Conservation (phyloP, 495 filamentous ascomycete genomes). For the Penicillium simplicissimum region DNA sequence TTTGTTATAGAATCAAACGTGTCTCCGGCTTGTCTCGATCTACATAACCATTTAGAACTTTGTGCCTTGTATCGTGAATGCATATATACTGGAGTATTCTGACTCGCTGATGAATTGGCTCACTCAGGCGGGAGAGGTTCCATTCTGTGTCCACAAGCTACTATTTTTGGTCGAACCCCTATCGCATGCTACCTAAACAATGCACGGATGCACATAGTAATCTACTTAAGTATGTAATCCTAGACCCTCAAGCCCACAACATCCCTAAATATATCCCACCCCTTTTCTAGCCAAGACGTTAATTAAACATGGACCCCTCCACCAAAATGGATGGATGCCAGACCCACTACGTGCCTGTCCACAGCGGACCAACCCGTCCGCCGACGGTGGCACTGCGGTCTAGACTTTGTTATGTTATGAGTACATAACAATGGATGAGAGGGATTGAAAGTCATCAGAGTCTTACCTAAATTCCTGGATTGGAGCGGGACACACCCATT, state of each 20-base stretch:
- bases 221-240: not conserved
- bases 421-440: no score
- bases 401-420: not conserved
- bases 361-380: not conserved
- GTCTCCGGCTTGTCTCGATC: conserved; percentile 9
- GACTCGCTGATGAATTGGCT: no score
- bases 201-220: not conserved
- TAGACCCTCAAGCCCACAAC: not conserved
- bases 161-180: not conserved
- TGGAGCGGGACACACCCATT: no score
- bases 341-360: not conserved
- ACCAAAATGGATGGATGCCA: no score
- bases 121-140: no score
- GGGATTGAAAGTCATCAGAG: no score
- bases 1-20: conserved; percentile 13
- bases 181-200: no score
- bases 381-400: not conserved
- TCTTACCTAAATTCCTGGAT: no score
- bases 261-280: not conserved
- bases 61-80: no score
- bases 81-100: no score
- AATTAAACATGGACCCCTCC: not conserved
- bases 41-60: no score
- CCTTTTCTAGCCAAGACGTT: not conserved
- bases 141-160: not conserved